These are phyloP conservation scores for Pinus taeda DNA, from an alignment of 75 land plant genomes.

Conservation along the genomic window DNA sequence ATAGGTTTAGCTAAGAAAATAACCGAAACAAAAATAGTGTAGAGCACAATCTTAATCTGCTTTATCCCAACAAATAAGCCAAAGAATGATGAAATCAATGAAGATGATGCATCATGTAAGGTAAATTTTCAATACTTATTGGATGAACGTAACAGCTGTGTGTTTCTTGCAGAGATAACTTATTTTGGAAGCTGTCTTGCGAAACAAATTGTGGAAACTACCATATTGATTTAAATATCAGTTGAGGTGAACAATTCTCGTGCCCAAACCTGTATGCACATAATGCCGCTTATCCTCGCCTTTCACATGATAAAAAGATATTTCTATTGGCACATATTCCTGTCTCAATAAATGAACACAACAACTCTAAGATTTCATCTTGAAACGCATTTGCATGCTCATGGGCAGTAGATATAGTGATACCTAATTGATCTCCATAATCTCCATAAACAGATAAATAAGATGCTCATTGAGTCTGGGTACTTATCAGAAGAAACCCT, in stretches of 20 bases:
- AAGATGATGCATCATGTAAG: not conserved
- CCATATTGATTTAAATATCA: not conserved
- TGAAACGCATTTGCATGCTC: not conserved
- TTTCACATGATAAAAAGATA: not conserved
- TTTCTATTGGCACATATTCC: constrained; percentile 2
- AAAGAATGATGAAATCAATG: not conserved
- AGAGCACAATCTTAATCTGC: not conserved
- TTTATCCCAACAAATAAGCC: not conserved
- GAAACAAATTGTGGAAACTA: constrained; percentile 7
- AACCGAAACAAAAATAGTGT: not conserved
- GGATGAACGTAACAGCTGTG: constrained; percentile 3
- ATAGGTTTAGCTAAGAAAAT: not conserved
- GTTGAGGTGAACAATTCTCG: not conserved
- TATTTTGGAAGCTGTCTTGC: not conserved
- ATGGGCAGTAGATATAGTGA: constrained; percentile 4
- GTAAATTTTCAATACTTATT: constrained; percentile 1
- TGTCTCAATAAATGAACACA: not conserved
- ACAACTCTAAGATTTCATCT: constrained; percentile 4
- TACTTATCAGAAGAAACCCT: not conserved
- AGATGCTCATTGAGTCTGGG: constrained; percentile 4
- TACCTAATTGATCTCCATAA: not conserved
- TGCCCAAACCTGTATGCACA: not conserved
- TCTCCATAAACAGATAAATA: constrained; percentile 6
- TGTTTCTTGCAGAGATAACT: not conserved
- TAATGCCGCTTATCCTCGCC: constrained; percentile 1